Evolutionary conservation across 2,329 filamentous ascomycete species (phyloP).

Genomic region (Xylaria sp.): DNA sequence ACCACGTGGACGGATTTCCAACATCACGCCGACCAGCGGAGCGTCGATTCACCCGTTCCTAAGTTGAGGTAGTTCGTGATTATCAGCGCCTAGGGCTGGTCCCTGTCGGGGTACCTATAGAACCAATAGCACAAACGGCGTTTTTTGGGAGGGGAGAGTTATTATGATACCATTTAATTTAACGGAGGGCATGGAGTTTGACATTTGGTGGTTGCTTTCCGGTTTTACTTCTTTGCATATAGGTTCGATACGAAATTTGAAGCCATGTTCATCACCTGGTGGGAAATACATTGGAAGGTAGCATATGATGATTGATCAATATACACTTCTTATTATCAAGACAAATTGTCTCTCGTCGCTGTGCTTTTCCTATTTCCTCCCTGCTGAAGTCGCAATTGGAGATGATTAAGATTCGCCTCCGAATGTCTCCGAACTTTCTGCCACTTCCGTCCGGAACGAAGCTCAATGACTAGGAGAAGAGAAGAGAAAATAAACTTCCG

Average conservation of each 20-base stretch:
- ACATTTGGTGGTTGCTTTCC: slow-evolving; percentile 13
- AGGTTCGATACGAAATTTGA: slow-evolving; percentile 7
- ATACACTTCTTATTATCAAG: slow-evolving; percentile 18
- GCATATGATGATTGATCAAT: slow-evolving; percentile 19
- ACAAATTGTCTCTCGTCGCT: slow-evolving; percentile 13
- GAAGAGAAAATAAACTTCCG: background rate
- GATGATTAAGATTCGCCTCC: slow-evolving; percentile 4
- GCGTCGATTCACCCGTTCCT: slow-evolving; percentile 28
- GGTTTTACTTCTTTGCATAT: slow-evolving; percentile 13
- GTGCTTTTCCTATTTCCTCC: background rate
- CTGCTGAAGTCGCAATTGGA: background rate
- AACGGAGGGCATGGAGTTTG: background rate
- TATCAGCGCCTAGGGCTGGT: background rate
- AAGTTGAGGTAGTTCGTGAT: slow-evolving; percentile 8
- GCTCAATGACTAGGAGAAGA: background rate
- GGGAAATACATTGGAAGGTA: background rate
- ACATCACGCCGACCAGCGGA: slow-evolving; percentile 36
- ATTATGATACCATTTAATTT: slow-evolving; percentile 28
- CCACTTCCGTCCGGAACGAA: slow-evolving; percentile 5
- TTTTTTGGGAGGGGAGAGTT: slow-evolving; percentile 3
- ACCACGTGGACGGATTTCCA: slow-evolving; percentile 47
- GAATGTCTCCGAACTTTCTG: background rate
- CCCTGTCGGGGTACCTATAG: background rate
- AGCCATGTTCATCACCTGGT: slow-evolving; percentile 4
- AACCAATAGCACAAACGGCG: slow-evolving; percentile 21